phyloP scores from a whole-genome alignment of 768 basidiomycete genomes.

The Auriscalpium vulgare region DNA sequence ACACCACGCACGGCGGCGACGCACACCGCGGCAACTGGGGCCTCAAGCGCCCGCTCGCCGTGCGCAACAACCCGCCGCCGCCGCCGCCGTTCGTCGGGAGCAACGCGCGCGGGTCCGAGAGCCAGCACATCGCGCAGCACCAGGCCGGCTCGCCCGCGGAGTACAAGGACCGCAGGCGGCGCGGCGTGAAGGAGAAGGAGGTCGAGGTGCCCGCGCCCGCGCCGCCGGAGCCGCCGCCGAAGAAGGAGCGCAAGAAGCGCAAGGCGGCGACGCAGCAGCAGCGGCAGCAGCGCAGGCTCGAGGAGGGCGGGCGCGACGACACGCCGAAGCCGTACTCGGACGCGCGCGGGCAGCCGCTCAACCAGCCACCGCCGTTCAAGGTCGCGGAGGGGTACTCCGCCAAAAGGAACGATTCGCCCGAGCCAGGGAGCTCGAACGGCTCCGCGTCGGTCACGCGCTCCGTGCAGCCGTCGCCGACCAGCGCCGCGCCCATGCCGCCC shows the following conservation, averaged over 20 bases:
- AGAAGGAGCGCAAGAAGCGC: slow-evolving; percentile 53
- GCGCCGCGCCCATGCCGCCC: slow-evolving; percentile 49
- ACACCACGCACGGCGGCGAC: slow-evolving; percentile 60
- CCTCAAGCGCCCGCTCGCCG: slow-evolving; percentile 71
- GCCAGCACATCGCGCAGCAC: slow-evolving; percentile 33
- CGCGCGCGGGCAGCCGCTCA: slow-evolving; percentile 2
- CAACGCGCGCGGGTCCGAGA: slow-evolving; percentile 47
- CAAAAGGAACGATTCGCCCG: slow-evolving; percentile 44
- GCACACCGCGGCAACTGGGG: slow-evolving; percentile 79
- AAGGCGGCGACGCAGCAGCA: slow-evolving; percentile 20
- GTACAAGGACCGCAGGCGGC: slow-evolving; percentile 37
- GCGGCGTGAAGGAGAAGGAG: slow-evolving; percentile 13
- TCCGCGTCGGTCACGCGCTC: slow-evolving; percentile 46
- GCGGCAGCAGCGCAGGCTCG: slow-evolving; percentile 25
- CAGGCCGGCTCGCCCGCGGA: slow-evolving; percentile 31
- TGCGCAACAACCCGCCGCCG: slow-evolving; percentile 23
- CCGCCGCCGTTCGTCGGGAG: slow-evolving; percentile 23
- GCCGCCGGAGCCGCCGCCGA: slow-evolving; percentile 33
- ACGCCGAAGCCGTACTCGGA: slow-evolving; percentile 31
- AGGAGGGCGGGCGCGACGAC: slow-evolving; percentile 37
- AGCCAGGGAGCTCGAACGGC: slow-evolving; percentile 59
- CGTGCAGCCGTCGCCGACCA: slow-evolving; percentile 66
- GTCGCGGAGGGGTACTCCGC: slow-evolving; percentile 12
- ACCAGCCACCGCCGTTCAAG: slow-evolving; percentile 18
- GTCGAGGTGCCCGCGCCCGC: slow-evolving; percentile 7